phyloP scores from a whole-genome alignment of 129 eudicot species.

The Helianthus annuus region HanXRQr2.0-SUNRISE NC_035435.2:12038976-12039475 shows the following conservation, averaged over 20 bases:
- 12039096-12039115: constrained; percentile 37
- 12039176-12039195: constrained; percentile 25
- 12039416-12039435: constrained; percentile 17
- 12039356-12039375: constrained; percentile 58
- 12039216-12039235: constrained; percentile 51
- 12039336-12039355: constrained; percentile 41
- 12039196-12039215: constrained; percentile 50
- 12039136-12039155: constrained; percentile 26
- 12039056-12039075: constrained; percentile 34
- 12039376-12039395: constrained; percentile 25
- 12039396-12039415: constrained; percentile 65
- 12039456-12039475: constrained; percentile 15
- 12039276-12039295: constrained; percentile 26
- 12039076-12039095: constrained; percentile 34
- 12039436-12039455: constrained; percentile 23
- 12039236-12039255: constrained; percentile 23
- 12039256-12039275: constrained; percentile 19
- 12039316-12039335: constrained; percentile 50
- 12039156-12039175: constrained; percentile 21
- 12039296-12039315: constrained; percentile 38
- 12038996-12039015: constrained; percentile 53
- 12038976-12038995: constrained; percentile 25
- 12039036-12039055: constrained; percentile 18
- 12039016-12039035: constrained; percentile 46
- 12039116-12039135: constrained; percentile 35